These are phyloP conservation scores for Gliomastix tumulicola DNA, from an alignment of 2,329 filamentous ascomycete genomes.

Conservation along the genomic window DNA sequence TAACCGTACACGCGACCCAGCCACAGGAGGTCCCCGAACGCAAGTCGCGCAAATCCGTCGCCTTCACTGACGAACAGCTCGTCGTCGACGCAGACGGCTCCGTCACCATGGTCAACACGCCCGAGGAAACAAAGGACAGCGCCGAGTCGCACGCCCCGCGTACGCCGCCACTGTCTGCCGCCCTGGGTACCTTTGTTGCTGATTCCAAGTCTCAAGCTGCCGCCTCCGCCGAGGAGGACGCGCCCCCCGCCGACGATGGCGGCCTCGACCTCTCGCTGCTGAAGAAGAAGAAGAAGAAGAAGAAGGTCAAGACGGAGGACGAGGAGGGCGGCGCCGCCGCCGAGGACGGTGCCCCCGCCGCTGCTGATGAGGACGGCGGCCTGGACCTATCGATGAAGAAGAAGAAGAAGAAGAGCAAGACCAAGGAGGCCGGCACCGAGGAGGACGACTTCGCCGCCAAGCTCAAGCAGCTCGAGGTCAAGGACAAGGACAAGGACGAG, in stretches of 20 bases:
- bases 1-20: no score
- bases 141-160: constrained; percentile 71
- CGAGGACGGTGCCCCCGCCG: constrained; percentile 28
- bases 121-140: constrained; percentile 70
- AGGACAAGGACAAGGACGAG: constrained; percentile 58
- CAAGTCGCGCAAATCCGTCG: constrained; percentile 86
- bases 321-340: constrained; percentile 39
- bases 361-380: constrained; percentile 38
- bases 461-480: constrained; percentile 54
- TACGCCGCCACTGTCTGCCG: constrained; percentile 53
- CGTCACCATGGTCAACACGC: constrained; percentile 68
- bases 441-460: constrained; percentile 56
- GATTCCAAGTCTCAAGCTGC: constrained; percentile 32
- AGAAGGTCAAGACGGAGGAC: constrained; percentile 30
- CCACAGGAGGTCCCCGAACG: constrained; percentile 34
- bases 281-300: constrained; percentile 78
- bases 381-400: constrained; percentile 54
- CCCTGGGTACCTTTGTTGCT: constrained; percentile 46
- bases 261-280: constrained; percentile 57
- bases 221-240: constrained; percentile 28
- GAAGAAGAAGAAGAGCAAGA: constrained; percentile 71
- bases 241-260: constrained; percentile 40
- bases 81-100: constrained; percentile 87
- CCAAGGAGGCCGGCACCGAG: constrained; percentile 51
- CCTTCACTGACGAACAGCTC: constrained; percentile 81